A percentile compares a stretch with the other conserved stretches of the same genome.
These are phyloP conservation scores for Zychaea mexicana DNA, from an alignment of 371 early-diverging fungal species.

Conservation along the genomic window DNA sequence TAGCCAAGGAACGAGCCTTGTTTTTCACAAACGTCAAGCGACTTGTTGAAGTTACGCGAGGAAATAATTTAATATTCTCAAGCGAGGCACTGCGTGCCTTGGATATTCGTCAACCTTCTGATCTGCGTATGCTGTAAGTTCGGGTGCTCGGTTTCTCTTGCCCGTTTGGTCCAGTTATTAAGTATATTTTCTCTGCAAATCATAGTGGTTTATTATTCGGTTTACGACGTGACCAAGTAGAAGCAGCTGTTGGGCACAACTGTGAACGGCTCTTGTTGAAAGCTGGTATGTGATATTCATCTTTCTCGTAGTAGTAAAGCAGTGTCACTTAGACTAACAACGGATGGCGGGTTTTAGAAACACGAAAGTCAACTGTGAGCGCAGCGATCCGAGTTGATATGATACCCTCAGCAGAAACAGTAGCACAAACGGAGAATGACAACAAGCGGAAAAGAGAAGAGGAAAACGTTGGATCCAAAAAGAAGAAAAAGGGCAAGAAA, in stretches of 20 bases:
- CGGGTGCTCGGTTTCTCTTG: too few species aligned
- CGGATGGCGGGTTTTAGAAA: conserved; percentile 39
- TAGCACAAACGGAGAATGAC: conserved; percentile 26
- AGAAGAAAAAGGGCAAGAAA: conserved; percentile 11
- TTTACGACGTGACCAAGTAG: conserved; percentile 38
- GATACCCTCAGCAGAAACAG: conserved; percentile 23
- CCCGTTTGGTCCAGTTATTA: not conserved
- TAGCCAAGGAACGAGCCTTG: conserved; percentile 5
- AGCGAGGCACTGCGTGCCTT: conserved; percentile 80
- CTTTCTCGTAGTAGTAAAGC: too few species aligned
- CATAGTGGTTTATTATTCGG: conserved; percentile 46
- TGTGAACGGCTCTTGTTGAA: conserved; percentile 35
- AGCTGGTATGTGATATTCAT: conserved; percentile 34
- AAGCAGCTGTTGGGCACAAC: conserved; percentile 32
- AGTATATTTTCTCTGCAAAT: conserved; percentile 1
- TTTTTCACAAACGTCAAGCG: conserved; percentile 77
- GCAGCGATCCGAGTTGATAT: conserved; percentile 53
- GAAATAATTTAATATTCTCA: conserved; percentile 86
- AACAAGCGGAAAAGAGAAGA: conserved; percentile 18
- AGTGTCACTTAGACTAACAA: too few species aligned
- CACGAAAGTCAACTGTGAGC: conserved; percentile 56
- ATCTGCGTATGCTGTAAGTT: conserved; percentile 83
- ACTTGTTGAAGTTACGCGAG: conserved; percentile 81
- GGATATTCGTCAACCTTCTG: conserved; percentile 82
- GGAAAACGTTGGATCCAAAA: conserved; percentile 21